These are phyloP conservation scores for Ceratonia siliqua DNA, from an alignment of 306 rosid genomes.

Conservation along the genomic window DNA sequence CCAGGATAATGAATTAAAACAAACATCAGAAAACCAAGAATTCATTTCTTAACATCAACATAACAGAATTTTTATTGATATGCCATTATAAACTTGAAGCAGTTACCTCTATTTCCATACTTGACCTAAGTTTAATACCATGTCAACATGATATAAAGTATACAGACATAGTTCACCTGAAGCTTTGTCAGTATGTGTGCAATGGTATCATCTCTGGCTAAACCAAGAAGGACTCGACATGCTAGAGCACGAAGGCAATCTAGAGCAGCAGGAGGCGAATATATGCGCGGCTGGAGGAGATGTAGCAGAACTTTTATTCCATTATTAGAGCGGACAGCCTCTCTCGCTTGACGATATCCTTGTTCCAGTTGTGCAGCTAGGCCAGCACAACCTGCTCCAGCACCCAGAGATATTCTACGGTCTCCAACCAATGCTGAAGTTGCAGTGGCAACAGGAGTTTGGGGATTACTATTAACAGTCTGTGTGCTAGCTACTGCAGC, in stretches of 20 bases:
- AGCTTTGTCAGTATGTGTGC: constrained; percentile 97
- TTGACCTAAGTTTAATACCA: constrained; percentile 11
- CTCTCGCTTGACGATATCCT: constrained; percentile 94
- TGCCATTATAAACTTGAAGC: background rate
- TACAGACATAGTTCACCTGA: constrained; percentile 57
- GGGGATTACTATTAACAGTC: constrained; percentile 50
- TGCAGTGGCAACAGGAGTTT: constrained; percentile 60
- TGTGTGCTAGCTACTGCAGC: constrained; percentile 41
- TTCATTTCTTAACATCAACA: background rate
- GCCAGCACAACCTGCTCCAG: constrained; percentile 94
- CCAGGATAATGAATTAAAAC: background rate
- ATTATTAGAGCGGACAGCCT: constrained; percentile 84
- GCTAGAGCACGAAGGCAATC: constrained; percentile 98
- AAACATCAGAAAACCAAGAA: constrained; percentile 2
- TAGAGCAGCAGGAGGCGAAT: constrained; percentile 86
- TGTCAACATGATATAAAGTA: constrained; percentile 5
- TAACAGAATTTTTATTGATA: background rate
- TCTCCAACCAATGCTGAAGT: constrained; percentile 93
- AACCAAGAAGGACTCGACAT: constrained; percentile 92
- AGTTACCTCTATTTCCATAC: background rate
- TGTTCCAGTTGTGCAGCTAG: constrained; percentile 90
- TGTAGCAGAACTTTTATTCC: constrained; percentile 95
- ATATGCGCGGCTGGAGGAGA: constrained; percentile 86
- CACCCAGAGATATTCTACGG: constrained; percentile 90
- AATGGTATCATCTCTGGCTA: constrained; percentile 92